Base-by-base conservation (phyloP, 2,329 filamentous ascomycete genomes). In the Scedosporium dehoogii region DNA sequence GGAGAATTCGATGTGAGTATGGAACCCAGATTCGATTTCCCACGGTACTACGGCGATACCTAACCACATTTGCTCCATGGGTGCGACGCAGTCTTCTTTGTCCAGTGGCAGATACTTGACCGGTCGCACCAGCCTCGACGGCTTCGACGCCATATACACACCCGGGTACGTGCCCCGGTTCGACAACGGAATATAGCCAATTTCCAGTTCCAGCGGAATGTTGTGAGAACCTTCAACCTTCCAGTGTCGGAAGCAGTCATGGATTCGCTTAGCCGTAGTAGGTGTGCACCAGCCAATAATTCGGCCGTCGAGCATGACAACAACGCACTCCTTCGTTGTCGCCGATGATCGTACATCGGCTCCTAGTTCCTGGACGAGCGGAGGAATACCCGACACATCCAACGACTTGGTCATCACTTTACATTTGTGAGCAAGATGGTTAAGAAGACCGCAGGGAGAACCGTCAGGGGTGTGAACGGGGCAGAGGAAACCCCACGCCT, bases 391-490 rank as follows among this genome's bases (percentile, higher is more conserved):
- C 6, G 90, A 92, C 12, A 85, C 87, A 71, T 97, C 88, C 44
- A 91, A 77, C 59, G 83, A 78, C 53, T 85, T 80, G 0, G 92
- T 97, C 70, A 91, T 85, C 65, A 99, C 89, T 73, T 89, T 87
- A 76, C 94, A 97, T 75, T 96, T 96, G 77, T 97, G 94, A 0
- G 94, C 87, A 72, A 99, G 79, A 79, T 99, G 94, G 73, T 97
- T 97, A 41, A 99, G 80, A 66, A 99, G 81, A 72, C 94, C 94
- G 74, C 94, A 99, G 64, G 94, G 94, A 70, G 89, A 84, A 77
- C 94, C 94, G 83, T 99, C 94, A 66, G 94, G 94, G 4, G 94
- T 99, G 74, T 99, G 94, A 1, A 97, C 93, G 18, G 94, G 94
- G 71, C 94, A 99, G 68, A 99, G 80, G 77, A 97, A 99, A 6